Evolutionary conservation across 805 yeast genomes (phyloP).

Genomic region (Yamadazyma kitorensis): DNA sequence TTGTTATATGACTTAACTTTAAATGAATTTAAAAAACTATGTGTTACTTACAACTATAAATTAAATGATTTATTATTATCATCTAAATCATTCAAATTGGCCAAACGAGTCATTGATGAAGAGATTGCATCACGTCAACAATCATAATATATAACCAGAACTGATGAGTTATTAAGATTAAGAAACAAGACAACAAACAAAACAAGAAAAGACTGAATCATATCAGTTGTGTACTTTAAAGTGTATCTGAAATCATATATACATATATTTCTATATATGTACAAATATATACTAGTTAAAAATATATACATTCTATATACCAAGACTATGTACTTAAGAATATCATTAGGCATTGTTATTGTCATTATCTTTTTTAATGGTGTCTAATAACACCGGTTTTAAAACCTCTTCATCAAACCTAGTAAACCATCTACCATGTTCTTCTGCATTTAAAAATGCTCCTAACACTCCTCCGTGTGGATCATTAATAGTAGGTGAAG

Average conservation of each 20-base stretch:
- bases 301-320: no score
- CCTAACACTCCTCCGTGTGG: constrained; percentile 38
- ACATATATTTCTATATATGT: not conserved
- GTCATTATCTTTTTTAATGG: constrained; percentile 28
- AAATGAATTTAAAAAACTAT: constrained; percentile 61
- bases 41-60: constrained; percentile 59
- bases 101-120: constrained; percentile 69
- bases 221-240: no score
- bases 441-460: constrained; percentile 53
- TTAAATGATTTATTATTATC: constrained; percentile 63
- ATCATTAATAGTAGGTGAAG: constrained; percentile 5
- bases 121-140: constrained; percentile 46
- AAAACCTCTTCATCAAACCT: constrained; percentile 90
- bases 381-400: constrained; percentile 85
- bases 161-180: no score
- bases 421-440: constrained; percentile 87
- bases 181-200: no score
- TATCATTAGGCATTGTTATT: constrained; percentile 3
- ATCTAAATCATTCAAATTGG: constrained; percentile 62
- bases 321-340: no score
- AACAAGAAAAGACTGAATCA: no score
- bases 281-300: not conserved
- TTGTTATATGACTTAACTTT: constrained; percentile 63
- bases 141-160: constrained; percentile 1
- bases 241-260: no score